Evolutionary conservation across 495 filamentous ascomycete genomes (phyloP), one percentile per base, ranked within the genome.

Genomic region (Amphirosellinia nigrospora): DNA sequence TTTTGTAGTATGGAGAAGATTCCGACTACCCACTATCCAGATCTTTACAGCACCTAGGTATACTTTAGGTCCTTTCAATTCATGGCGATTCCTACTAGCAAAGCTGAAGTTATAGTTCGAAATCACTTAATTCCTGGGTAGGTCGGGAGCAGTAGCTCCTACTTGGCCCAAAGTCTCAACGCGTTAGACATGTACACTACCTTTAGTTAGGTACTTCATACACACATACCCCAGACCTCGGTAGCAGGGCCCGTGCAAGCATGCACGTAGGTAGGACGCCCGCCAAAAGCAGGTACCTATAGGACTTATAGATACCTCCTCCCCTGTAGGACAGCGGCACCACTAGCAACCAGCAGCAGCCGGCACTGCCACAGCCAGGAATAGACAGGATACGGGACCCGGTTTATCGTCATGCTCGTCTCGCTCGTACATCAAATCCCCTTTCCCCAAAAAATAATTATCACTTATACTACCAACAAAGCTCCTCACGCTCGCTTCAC

Each of bases 321-420:
- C 23, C 21, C 38, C 59, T 28, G 58, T 19, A 28, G 36, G 53
- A 58, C 30, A 38, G n/a, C 58, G 56, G 34, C 23, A 64, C 39
- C 60, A 30, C 21, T 28, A 48, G 23, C 64, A 36, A 15, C 53
- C 41, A 48, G 23, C 64, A 36, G 15, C 53, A 58, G 39, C 45
- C 52, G 26, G 64, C 64, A 67, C 64, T 67, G 64, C 64, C 64
- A 67, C 64, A 59, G 23, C 64, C 52, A 67, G 64, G 64, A 67
- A 67, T 67, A 59, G 50, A 52, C 23, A 39, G 46, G 46, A 53
- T 39, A 39, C 63, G 21, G 63, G 63, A 64, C 63, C 60, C 59
- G 46, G 9, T 68, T 52, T 69, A 69, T 69, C 66, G 56, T 62
- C 66, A 69, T 69, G 53, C 28, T 62, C 34, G 38, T 58, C 68